These are phyloP conservation scores for Epichloe gansuensis DNA, from an alignment of 2,329 filamentous ascomycete genomes.

Conservation along the genomic window DNA sequence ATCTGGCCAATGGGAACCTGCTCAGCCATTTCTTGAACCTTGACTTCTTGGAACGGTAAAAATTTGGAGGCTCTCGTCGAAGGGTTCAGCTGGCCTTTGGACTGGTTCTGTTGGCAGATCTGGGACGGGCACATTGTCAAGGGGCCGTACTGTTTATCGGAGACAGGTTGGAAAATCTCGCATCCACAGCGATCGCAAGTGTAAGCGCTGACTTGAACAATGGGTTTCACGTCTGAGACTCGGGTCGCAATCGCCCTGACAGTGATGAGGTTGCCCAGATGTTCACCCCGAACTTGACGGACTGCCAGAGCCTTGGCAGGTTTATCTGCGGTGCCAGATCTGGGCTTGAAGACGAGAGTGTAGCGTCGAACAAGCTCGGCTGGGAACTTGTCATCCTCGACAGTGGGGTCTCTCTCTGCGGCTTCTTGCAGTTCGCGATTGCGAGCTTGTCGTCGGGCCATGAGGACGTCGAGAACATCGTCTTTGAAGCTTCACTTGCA, in stretches of 20 bases:
- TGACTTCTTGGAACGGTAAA: slow-evolving; percentile 93
- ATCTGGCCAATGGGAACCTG: slow-evolving; percentile 98
- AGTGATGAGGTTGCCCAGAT: slow-evolving; percentile 87
- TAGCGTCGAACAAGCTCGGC: slow-evolving; percentile 87
- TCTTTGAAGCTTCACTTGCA: slow-evolving; percentile 68
- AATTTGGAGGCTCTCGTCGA: slow-evolving; percentile 97
- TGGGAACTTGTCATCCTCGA: slow-evolving; percentile 71
- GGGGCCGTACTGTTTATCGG: slow-evolving; percentile 80
- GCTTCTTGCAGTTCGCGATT: slow-evolving; percentile 64
- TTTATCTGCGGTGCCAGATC: slow-evolving; percentile 58
- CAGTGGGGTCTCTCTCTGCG: slow-evolving; percentile 54
- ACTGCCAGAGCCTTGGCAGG: slow-evolving; percentile 65
- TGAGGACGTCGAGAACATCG: slow-evolving; percentile 91
- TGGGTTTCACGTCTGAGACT: slow-evolving; percentile 94
- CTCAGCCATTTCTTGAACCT: slow-evolving; percentile 98
- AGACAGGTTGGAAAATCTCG: slow-evolving; percentile 95
- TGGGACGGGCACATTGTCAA: slow-evolving; percentile 75
- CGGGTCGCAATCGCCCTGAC: slow-evolving; percentile 87
- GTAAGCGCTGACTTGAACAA: slow-evolving; percentile 96
- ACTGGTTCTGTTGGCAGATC: slow-evolving; percentile 83
- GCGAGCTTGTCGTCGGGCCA: slow-evolving; percentile 77
- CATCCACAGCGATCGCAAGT: slow-evolving; percentile 93
- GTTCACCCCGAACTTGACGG: slow-evolving; percentile 81
- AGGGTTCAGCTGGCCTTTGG: slow-evolving; percentile 85
- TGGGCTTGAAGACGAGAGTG: slow-evolving; percentile 90